A percentile compares a stretch with the other conserved stretches of the same genome.
phyloP scores from a whole-genome alignment of 2,329 filamentous ascomycete genomes.

The Elsinoe fawcettii region DNA sequence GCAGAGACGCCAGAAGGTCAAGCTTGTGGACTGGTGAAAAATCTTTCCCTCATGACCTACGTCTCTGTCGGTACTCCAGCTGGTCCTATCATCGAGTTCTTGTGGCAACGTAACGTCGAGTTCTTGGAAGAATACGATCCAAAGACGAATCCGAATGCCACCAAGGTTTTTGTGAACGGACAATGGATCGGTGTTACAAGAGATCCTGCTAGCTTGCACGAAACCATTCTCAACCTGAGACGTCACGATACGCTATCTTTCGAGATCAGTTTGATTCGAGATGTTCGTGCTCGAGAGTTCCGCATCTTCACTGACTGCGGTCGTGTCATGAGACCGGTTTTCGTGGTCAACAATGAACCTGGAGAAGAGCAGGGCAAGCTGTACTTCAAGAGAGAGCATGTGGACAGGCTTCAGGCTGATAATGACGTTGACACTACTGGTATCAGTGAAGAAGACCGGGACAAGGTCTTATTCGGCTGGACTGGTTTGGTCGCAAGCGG shows the following conservation, averaged over 20 bases:
- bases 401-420: constrained; percentile 67
- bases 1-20: constrained; percentile 97
- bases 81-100: constrained; percentile 86
- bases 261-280: constrained; percentile 89
- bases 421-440: constrained; percentile 54
- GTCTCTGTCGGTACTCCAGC: constrained; percentile 91
- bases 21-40: constrained; percentile 97
- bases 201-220: constrained; percentile 77
- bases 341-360: constrained; percentile 80
- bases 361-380: constrained; percentile 69
- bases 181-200: constrained; percentile 95
- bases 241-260: constrained; percentile 77
- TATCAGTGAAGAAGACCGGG: constrained; percentile 50
- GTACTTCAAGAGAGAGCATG: constrained; percentile 76
- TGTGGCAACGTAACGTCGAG: constrained; percentile 94
- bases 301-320: constrained; percentile 97
- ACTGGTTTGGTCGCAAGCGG: constrained; percentile 74
- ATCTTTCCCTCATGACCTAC: constrained; percentile 94
- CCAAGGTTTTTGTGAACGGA: constrained; percentile 96
- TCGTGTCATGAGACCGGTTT: constrained; percentile 86
- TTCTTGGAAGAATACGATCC: constrained; percentile 80
- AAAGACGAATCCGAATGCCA: constrained; percentile 69
- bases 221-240: constrained; percentile 31
- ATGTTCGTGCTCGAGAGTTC: constrained; percentile 95
- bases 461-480: constrained; percentile 69